Evolutionary conservation across 148 eudicot species (phyloP).

Genomic region (Rhododendron vialii): DNA sequence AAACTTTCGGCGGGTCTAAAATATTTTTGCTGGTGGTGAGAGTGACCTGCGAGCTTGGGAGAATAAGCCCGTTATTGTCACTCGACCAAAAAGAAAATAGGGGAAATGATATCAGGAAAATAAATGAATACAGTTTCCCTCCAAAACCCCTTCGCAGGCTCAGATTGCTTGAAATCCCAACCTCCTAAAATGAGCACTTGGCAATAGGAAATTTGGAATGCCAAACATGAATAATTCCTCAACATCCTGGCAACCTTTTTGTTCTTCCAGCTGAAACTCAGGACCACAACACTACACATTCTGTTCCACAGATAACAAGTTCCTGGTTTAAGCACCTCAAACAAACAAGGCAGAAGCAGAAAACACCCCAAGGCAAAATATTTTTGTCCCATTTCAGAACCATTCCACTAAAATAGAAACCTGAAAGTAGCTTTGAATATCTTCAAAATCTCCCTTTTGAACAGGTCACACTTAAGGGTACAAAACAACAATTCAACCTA

Average conservation of each 20-base stretch:
- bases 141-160: not conserved
- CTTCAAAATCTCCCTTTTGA: not conserved
- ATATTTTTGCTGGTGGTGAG: too few species aligned
- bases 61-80: too few species aligned
- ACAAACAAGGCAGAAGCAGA: not conserved
- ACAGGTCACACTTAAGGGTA: not conserved
- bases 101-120: too few species aligned
- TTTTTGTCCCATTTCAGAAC: not conserved
- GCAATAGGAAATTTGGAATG: not conserved
- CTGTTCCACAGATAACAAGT: not conserved
- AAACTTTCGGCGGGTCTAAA: too few species aligned
- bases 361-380: not conserved
- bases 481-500: not conserved
- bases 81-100: too few species aligned
- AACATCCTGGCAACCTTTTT: not conserved
- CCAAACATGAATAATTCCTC: not conserved
- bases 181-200: not conserved
- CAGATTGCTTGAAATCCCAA: not conserved
- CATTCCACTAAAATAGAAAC: not conserved
- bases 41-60: too few species aligned
- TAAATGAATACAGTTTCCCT: not conserved
- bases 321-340: not conserved
- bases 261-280: not conserved
- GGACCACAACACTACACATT: not conserved
- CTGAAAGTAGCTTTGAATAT: not conserved